Percentiles rank a stretch among this genome's conserved stretches.
Conservation (phyloP, 352 stramenopile species). For the Globisporangium alternatum region DNA sequence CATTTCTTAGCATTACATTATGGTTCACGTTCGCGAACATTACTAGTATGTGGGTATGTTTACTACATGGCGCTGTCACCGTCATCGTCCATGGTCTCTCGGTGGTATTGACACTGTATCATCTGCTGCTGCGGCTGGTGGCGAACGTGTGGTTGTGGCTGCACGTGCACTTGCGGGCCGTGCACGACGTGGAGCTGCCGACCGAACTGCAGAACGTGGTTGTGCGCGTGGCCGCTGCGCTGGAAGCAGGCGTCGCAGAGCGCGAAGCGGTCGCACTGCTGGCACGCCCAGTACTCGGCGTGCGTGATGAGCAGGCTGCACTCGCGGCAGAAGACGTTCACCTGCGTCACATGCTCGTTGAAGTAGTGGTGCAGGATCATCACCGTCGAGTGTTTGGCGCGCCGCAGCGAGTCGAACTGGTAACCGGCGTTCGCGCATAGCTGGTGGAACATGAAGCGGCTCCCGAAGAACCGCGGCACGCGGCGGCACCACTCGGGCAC, state of each 20-base stretch:
- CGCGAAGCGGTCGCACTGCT: constrained; percentile 46
- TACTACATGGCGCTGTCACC: not conserved
- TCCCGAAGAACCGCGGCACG: constrained; percentile 79
- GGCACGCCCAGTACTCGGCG: constrained; percentile 64
- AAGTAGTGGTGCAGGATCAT: constrained; percentile 90
- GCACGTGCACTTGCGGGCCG: not conserved
- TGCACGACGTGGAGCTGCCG: constrained; percentile 7
- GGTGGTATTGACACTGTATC: not conserved
- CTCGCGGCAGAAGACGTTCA: constrained; percentile 75
- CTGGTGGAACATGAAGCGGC: constrained; percentile 87
- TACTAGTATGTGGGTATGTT: no score
- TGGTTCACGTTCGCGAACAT: no score
- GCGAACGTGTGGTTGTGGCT: not conserved
- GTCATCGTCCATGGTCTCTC: not conserved
- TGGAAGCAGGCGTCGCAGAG: constrained; percentile 72
- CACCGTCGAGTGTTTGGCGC: constrained; percentile 89
- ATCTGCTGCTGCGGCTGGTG: not conserved
- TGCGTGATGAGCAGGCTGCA: constrained; percentile 80
- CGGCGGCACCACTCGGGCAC: constrained; percentile 51
- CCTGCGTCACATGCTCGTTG: constrained; percentile 64
- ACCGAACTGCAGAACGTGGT: constrained; percentile 49
- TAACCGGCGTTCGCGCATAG: constrained; percentile 72
- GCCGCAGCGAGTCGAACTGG: constrained; percentile 86
- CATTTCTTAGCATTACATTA: no score
- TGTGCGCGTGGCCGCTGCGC: constrained; percentile 39